Evolutionary conservation across 2,329 filamentous ascomycete genomes (phyloP).

Genomic region (Fonsecaea erecta): DNA sequence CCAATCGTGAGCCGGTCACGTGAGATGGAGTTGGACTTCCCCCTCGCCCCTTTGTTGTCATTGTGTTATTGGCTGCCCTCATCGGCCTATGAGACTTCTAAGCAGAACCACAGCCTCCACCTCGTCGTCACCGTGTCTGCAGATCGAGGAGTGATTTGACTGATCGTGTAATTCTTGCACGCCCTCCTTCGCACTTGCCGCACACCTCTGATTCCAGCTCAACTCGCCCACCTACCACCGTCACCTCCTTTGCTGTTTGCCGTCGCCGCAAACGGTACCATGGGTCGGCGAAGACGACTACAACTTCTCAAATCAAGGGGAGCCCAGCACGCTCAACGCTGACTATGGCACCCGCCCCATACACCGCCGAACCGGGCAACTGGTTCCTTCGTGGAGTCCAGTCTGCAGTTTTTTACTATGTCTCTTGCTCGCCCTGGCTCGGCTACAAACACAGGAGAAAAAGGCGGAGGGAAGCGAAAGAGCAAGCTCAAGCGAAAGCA

Average conservation of each 20-base stretch:
- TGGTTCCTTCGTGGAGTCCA: slow-evolving; percentile 56
- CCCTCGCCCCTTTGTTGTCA: not conserved
- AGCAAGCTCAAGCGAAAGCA: slow-evolving; percentile 67
- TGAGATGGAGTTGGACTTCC: not conserved
- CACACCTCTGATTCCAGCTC: not conserved
- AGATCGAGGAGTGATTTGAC: slow-evolving; percentile 11
- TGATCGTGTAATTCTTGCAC: slow-evolving; percentile 1
- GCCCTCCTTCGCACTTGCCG: slow-evolving; percentile 5
- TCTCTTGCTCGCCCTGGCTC: slow-evolving; percentile 63
- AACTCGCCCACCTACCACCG: not conserved
- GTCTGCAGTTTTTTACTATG: slow-evolving; percentile 57
- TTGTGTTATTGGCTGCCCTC: slow-evolving; percentile 3
- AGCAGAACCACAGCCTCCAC: slow-evolving; percentile 11
- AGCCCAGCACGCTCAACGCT: slow-evolving; percentile 2
- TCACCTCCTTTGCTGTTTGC: not conserved
- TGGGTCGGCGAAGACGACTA: slow-evolving; percentile 15
- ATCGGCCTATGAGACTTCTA: slow-evolving; percentile 10
- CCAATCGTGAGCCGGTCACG: not conserved
- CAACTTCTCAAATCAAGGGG: slow-evolving; percentile 5
- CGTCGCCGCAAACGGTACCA: slow-evolving; percentile 13
- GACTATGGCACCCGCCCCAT: slow-evolving; percentile 24
- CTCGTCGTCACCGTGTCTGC: slow-evolving; percentile 15
- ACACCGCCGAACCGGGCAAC: slow-evolving; percentile 32
- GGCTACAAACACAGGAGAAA: slow-evolving; percentile 71
- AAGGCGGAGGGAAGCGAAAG: slow-evolving; percentile 71